A percentile compares a stretch with the other conserved stretches of the same genome.
These are phyloP conservation scores for Aspergillus ustus DNA, from an alignment of 2,329 filamentous ascomycete species.

Conservation along the genomic window DNA sequence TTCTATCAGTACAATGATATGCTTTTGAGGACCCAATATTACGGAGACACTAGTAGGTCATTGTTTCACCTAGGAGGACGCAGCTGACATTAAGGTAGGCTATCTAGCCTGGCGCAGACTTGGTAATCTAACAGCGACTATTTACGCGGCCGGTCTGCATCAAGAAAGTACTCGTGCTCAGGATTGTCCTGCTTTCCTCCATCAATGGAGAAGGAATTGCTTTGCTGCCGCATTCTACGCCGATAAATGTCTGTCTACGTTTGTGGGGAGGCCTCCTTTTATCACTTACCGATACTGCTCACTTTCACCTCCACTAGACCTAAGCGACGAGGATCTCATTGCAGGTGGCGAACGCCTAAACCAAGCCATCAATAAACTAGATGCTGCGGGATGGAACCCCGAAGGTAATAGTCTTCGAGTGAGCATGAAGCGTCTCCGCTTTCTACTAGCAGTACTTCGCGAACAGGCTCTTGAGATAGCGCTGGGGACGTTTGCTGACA, in stretches of 20 bases:
- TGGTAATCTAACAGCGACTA: conserved; percentile 52
- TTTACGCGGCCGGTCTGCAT: conserved; percentile 55
- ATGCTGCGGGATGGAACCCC: conserved; percentile 35
- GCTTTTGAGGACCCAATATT: conserved; percentile 39
- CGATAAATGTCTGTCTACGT: conserved; percentile 55
- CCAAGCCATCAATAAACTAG: conserved; percentile 32
- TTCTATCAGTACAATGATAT: conserved; percentile 42
- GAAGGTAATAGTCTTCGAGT: conserved; percentile 24
- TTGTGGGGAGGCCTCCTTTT: conserved; percentile 55
- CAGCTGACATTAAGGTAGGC: conserved; percentile 33
- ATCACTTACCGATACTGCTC: conserved; percentile 51
- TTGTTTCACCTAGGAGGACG: conserved; percentile 28
- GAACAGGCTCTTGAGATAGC: conserved; percentile 40
- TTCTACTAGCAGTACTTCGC: conserved; percentile 32
- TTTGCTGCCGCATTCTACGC: conserved; percentile 52
- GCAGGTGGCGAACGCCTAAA: conserved; percentile 31
- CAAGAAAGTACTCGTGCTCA: conserved; percentile 40
- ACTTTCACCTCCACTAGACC: conserved; percentile 42
- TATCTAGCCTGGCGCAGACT: conserved; percentile 54
- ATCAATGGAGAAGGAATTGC: conserved; percentile 44
- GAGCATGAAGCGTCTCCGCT: conserved; percentile 32
- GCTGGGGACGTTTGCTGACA: conserved; percentile 29
- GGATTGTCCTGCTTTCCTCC: conserved; percentile 45
- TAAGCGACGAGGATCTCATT: conserved; percentile 35
- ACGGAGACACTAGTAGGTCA: conserved; percentile 41